phyloP scores from a whole-genome alignment of 257 asterid species.

The Sherardia arvensis region DNA sequence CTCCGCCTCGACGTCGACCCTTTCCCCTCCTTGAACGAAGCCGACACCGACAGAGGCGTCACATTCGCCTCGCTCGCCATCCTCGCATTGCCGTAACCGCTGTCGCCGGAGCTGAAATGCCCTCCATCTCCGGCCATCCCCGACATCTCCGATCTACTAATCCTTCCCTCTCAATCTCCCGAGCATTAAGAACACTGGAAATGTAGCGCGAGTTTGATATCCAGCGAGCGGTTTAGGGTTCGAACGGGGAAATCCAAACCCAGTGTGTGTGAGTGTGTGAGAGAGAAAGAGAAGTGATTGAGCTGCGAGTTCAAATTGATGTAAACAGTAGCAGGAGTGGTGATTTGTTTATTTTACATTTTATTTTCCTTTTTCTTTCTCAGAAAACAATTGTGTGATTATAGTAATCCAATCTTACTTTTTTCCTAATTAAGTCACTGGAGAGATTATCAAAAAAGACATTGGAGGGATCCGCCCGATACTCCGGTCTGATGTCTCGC shows the following conservation, averaged over 20 bases:
- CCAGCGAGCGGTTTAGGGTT: constrained; percentile 12
- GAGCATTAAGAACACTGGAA: constrained; percentile 2
- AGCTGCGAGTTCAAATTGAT: constrained; percentile 9
- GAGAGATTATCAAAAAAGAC: neutral
- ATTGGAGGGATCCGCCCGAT: neutral
- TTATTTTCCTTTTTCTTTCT: neutral
- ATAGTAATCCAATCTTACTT: neutral
- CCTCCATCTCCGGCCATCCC: constrained; percentile 71
- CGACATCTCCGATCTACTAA: constrained; percentile 71
- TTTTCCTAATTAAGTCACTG: neutral
- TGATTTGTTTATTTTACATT: constrained; percentile 1
- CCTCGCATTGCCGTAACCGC: constrained; percentile 44
- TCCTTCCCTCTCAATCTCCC: constrained; percentile 12
- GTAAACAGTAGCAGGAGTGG: constrained; percentile 4
- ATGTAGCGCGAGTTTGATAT: constrained; percentile 3
- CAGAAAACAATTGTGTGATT: neutral
- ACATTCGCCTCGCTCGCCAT: constrained; percentile 25
- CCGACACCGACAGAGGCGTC: constrained; percentile 58
- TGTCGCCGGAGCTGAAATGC: constrained; percentile 44
- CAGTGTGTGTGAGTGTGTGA: neutral
- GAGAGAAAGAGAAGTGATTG: constrained; percentile 10
- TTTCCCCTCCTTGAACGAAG: constrained; percentile 72
- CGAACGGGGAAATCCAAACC: constrained; percentile 7
- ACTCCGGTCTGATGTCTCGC: neutral
- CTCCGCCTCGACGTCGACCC: constrained; percentile 67